phyloP scores from a whole-genome alignment of 176 grass and related monocot species.

The Carex cristatella region DNA sequence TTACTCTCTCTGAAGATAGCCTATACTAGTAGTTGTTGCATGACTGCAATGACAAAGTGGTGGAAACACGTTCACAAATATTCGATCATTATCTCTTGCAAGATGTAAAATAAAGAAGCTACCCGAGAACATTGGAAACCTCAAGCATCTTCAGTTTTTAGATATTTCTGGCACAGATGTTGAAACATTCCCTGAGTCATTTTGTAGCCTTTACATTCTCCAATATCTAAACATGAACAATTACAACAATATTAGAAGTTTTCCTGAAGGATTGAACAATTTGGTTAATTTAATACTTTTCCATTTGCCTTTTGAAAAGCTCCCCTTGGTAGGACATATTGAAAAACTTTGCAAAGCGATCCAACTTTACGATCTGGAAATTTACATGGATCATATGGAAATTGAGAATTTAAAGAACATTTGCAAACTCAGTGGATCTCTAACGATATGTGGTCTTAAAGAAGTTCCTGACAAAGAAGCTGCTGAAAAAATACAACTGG shows the following conservation, averaged over 20 bases:
- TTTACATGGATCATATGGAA: not conserved
- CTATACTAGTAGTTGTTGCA: not conserved
- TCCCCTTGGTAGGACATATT: no score
- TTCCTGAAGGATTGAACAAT: no score
- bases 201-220: slow-evolving; percentile 16
- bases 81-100: not conserved
- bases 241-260: no score
- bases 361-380: not conserved
- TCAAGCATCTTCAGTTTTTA: slow-evolving; percentile 9
- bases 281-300: no score
- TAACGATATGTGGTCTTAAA: not conserved
- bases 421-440: not conserved
- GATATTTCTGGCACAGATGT: slow-evolving; percentile 12
- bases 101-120: not conserved
- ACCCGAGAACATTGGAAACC: not conserved
- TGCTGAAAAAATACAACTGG: slow-evolving; percentile 1
- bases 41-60: not conserved
- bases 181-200: no score
- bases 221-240: not conserved
- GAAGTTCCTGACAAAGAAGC: not conserved
- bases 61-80: not conserved
- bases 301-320: no score
- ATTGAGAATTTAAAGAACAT: slow-evolving; percentile 7
- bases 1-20: not conserved
- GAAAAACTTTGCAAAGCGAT: no score